These are phyloP conservation scores for Quercus alba DNA, from an alignment of 306 rosid species.

Conservation along the genomic window DNA sequence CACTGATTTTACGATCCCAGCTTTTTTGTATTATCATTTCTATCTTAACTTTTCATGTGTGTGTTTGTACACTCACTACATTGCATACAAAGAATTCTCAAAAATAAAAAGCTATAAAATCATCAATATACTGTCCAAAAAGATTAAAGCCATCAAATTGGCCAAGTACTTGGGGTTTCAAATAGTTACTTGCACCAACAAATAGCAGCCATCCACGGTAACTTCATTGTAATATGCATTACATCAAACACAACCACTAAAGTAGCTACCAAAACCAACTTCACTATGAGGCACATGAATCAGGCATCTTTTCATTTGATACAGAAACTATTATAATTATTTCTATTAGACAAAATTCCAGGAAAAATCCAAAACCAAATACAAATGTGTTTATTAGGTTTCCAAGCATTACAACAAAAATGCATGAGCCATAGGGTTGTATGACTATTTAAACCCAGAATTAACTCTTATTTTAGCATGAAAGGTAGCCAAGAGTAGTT, in stretches of 20 bases:
- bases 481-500: background rate
- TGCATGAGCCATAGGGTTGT: too few relatives aligned
- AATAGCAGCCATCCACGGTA: background rate
- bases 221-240: background rate
- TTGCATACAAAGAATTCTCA: background rate
- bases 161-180: background rate
- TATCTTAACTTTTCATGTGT: background rate
- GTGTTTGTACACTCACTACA: background rate
- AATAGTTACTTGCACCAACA: background rate
- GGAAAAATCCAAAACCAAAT: background rate
- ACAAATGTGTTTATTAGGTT: too few relatives aligned
- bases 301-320: background rate
- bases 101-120: background rate
- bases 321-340: background rate
- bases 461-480: background rate
- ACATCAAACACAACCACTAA: background rate
- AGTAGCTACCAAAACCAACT: background rate
- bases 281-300: background rate
- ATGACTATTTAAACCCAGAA: too few relatives aligned
- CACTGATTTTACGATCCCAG: background rate
- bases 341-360: background rate
- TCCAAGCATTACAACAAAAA: too few relatives aligned
- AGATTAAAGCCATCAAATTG: background rate
- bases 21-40: background rate
- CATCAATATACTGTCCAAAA: background rate